Evolutionary conservation across 768 basidiomycete genomes (phyloP), one percentile per base, ranked within the genome.

Genomic region (Boletellus ananas): DNA sequence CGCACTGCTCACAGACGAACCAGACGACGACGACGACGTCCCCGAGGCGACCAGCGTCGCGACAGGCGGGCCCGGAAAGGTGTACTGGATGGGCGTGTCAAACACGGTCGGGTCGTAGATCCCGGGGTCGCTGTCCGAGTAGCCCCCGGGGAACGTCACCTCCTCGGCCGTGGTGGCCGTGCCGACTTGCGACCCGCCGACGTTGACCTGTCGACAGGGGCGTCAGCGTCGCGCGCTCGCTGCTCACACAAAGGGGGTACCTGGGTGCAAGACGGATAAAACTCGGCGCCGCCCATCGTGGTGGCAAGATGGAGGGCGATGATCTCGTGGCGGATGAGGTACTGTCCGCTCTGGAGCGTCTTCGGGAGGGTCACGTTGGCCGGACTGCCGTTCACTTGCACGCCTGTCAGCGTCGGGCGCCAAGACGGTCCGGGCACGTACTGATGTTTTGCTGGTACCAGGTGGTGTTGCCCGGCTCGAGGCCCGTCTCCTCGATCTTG

Each of bases 301-400:
- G 61, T 72, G 6, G 77, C 87, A 40, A 83, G 74, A 59, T 90
- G 89, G 13, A 90, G 78, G 10, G 84, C 83, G 63, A 90, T 83
- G 66, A 90, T 84, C 63, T 91, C 88, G 64, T 88, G 83, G 1
- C 88, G 85, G 61, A 90, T 65, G 51, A 91, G 72, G 65, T 90
- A 90, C 57, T 84, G 79, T 5, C 89, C 89, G 3, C 84, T 68
- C 3, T 79, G 73, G 47, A 91, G 63, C 39, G 75, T 77, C 17
- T 65, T 52, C 1, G 83, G 83, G 41, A 84, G 58, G 0, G 67
- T 72, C 1, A 78, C 66, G 13, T 61, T 70, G 0, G 74, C 74
- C 3, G 72, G 63, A 3, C 47, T 57, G 9, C 80, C 77, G 7
- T 64, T 54, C 68, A 75, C 77, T 76, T 29, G 4, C 8, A 49